These are phyloP conservation scores for Yamadazyma endophytica DNA, from an alignment of 805 yeast species.

Conservation along the genomic window DNA sequence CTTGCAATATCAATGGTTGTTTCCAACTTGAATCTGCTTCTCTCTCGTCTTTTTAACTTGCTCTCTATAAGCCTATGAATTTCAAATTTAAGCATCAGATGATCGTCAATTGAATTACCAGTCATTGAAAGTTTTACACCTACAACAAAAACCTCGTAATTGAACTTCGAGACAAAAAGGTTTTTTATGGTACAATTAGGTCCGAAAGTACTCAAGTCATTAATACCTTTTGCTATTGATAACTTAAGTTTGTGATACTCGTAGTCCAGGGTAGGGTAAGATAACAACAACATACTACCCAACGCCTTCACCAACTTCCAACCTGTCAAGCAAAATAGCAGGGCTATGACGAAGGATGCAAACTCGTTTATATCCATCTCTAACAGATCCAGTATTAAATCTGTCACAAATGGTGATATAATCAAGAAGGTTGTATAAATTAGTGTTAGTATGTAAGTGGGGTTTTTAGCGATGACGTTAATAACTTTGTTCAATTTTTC, in stretches of 20 bases:
- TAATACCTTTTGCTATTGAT: conserved; percentile 43
- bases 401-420: conserved; percentile 38
- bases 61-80: conserved; percentile 38
- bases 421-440: conserved; percentile 37
- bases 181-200: conserved; percentile 43
- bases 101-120: conserved; percentile 74
- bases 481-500: conserved; percentile 10
- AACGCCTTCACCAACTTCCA: conserved; percentile 49
- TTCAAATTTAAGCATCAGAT: conserved; percentile 50
- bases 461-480: conserved; percentile 24
- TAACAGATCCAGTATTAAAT: conserved; percentile 19
- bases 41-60: conserved; percentile 19
- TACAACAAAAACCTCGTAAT: conserved; percentile 55
- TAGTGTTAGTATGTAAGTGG: conserved; percentile 46
- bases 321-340: conserved; percentile 44
- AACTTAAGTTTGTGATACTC: conserved; percentile 33
- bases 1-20: conserved; percentile 32
- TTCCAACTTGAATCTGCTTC: conserved; percentile 24
- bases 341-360: conserved; percentile 43
- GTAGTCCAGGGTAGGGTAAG: conserved; percentile 45
- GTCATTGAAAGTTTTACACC: conserved; percentile 53
- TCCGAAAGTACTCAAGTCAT: conserved; percentile 48
- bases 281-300: conserved; percentile 50
- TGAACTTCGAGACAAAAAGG: conserved; percentile 58
- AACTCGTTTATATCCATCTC: conserved; percentile 40